These are phyloP conservation scores for Aspergillus unguis DNA, from an alignment of 2,329 filamentous ascomycete genomes.

Conservation along the genomic window DNA sequence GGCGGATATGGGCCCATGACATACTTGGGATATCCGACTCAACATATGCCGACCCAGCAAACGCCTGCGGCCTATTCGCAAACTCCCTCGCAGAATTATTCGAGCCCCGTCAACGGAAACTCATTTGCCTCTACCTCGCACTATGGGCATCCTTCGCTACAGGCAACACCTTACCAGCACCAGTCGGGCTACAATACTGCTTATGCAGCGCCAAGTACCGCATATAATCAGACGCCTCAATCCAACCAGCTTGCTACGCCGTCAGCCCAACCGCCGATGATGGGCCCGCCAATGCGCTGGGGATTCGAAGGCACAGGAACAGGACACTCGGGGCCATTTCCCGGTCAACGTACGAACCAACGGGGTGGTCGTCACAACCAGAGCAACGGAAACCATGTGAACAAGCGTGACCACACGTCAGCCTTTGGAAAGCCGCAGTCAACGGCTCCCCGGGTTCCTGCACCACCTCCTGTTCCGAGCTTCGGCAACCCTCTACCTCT, in stretches of 20 bases:
- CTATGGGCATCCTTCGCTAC: constrained; percentile 24
- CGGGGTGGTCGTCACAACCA: constrained; percentile 25
- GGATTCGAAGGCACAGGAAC: constrained; percentile 49
- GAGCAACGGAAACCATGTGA: constrained; percentile 21
- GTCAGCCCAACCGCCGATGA: constrained; percentile 40
- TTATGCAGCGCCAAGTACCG: constrained; percentile 21
- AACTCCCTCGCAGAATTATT: constrained; percentile 22
- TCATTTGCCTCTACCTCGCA: constrained; percentile 23
- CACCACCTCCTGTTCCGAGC: constrained; percentile 44
- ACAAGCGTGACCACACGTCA: constrained; percentile 38
- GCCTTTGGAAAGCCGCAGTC: constrained; percentile 36
- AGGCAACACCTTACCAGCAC: constrained; percentile 25
- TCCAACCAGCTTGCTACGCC: constrained; percentile 23
- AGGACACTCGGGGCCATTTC: constrained; percentile 49
- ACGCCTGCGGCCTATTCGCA: constrained; percentile 26
- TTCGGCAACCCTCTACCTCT: constrained; percentile 44
- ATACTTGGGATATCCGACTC: constrained; percentile 29
- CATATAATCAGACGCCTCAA: constrained; percentile 17
- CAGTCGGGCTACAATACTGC: constrained; percentile 27
- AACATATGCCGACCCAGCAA: constrained; percentile 24
- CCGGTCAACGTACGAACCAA: constrained; percentile 30
- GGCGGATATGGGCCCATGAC: constrained; percentile 29
- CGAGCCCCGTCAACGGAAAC: constrained; percentile 20
- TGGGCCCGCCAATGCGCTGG: constrained; percentile 56
- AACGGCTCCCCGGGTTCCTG: constrained; percentile 30